Evolutionary conservation across 2,329 filamentous ascomycete genomes (phyloP).

Genomic region (Trichoderma lentiforme): DNA sequence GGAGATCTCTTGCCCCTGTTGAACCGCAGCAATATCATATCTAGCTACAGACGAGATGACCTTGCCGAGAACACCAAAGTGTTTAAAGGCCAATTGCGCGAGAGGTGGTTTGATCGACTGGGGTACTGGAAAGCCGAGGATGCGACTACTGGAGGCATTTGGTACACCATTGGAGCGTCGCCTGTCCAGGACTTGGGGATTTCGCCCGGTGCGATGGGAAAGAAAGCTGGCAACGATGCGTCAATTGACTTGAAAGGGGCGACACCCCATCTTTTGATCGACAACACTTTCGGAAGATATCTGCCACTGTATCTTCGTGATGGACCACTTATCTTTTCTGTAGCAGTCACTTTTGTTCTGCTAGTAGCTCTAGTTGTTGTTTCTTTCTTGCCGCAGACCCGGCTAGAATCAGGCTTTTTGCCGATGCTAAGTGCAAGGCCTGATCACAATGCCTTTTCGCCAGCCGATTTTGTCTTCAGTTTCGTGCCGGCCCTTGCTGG

Average conservation of each 20-base stretch:
- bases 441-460: slow-evolving; percentile 65
- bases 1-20: slow-evolving; percentile 78
- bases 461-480: slow-evolving; percentile 83
- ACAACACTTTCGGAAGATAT: slow-evolving; percentile 52
- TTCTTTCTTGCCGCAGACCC: slow-evolving; percentile 69
- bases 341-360: slow-evolving; percentile 57
- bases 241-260: slow-evolving; percentile 32
- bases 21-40: slow-evolving; percentile 73
- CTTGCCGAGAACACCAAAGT: slow-evolving; percentile 48
- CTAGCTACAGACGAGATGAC: slow-evolving; percentile 68
- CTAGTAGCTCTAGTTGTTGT: slow-evolving; percentile 70
- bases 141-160: slow-evolving; percentile 60
- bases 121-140: slow-evolving; percentile 80
- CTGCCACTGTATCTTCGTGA: slow-evolving; percentile 75
- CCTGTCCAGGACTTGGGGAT: slow-evolving; percentile 25
- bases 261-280: slow-evolving; percentile 22
- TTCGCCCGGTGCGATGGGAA: slow-evolving; percentile 27
- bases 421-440: slow-evolving; percentile 64
- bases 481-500: slow-evolving; percentile 69
- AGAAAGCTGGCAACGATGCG: slow-evolving; percentile 31
- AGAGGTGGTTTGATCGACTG: slow-evolving; percentile 65
- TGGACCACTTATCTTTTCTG: slow-evolving; percentile 62
- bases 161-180: slow-evolving; percentile 69
- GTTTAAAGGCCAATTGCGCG: slow-evolving; percentile 51
- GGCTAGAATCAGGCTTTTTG: slow-evolving; percentile 66